Conservation (phyloP, 116 monocot species). For the Papilionanthe hybrid region DNA sequence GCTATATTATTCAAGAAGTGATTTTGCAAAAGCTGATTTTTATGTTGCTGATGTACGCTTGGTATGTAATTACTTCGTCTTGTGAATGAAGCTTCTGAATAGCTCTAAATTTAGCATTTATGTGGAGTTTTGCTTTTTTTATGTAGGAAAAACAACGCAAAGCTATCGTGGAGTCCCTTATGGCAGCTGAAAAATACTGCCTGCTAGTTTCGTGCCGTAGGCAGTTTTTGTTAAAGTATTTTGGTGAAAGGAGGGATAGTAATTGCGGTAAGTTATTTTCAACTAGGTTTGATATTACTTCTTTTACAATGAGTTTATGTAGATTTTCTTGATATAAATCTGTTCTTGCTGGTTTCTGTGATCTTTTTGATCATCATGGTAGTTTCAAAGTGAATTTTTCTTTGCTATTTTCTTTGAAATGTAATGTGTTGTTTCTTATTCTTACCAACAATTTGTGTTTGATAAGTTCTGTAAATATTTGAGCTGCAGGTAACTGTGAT, state of each 20-base stretch:
- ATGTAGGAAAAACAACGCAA: slow-evolving; percentile 66
- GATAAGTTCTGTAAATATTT: slow-evolving; percentile 4
- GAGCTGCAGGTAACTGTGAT: slow-evolving; percentile 84
- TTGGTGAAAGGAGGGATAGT: slow-evolving; percentile 52
- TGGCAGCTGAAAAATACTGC: slow-evolving; percentile 87
- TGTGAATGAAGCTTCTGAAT: background rate
- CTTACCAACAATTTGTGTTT: background rate
- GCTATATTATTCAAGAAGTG: slow-evolving; percentile 88
- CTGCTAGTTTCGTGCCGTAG: slow-evolving; percentile 72
- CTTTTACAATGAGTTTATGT: background rate
- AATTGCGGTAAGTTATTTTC: slow-evolving; percentile 55
- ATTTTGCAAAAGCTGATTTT: slow-evolving; percentile 91
- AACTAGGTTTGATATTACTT: background rate
- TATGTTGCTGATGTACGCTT: slow-evolving; percentile 63
- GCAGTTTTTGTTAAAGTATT: slow-evolving; percentile 74
- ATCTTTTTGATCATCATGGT: slow-evolving; percentile 2
- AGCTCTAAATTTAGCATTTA: background rate
- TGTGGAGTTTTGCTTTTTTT: background rate
- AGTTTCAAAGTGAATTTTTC: background rate
- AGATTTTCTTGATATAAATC: slow-evolving; percentile 3
- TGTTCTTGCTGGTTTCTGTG: background rate
- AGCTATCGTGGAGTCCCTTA: slow-evolving; percentile 75
- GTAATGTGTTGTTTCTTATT: background rate
- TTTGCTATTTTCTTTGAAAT: background rate
- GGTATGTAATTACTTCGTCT: slow-evolving; percentile 36